Conservation (phyloP, 2,329 filamentous ascomycete species). For the Cladosporium colombiae region DNA sequence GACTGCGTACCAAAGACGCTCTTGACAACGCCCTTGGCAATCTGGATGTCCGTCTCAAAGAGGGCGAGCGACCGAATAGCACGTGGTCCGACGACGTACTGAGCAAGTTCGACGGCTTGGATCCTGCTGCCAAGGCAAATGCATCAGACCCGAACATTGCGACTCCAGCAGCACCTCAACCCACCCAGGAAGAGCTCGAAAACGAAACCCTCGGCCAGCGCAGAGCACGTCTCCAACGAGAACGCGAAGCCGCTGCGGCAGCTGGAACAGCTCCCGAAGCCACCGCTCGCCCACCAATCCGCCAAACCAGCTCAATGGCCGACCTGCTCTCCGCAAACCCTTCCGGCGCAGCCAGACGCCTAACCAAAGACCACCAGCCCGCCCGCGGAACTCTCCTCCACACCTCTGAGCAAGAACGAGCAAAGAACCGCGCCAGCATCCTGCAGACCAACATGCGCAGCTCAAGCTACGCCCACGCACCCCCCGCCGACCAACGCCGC, state of each 20-base stretch:
- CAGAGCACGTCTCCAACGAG: constrained; percentile 70
- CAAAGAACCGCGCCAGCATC: constrained; percentile 40
- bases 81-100: constrained; percentile 71
- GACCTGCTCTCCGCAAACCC: constrained; percentile 57
- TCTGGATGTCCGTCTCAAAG: constrained; percentile 30
- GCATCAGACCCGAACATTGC: background rate
- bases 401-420: constrained; percentile 33
- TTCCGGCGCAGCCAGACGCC: constrained; percentile 23
- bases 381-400: constrained; percentile 44
- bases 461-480: constrained; percentile 32
- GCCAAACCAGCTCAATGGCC: constrained; percentile 58
- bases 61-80: constrained; percentile 47
- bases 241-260: constrained; percentile 52
- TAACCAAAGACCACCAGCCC: constrained; percentile 25
- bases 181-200: constrained; percentile 48
- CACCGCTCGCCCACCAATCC: constrained; percentile 40
- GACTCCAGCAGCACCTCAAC: background rate
- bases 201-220: constrained; percentile 81
- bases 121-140: constrained; percentile 43
- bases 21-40: constrained; percentile 47
- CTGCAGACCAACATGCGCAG: constrained; percentile 37
- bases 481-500: constrained; percentile 36
- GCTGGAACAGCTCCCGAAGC: constrained; percentile 47
- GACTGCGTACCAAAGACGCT: constrained; percentile 62
- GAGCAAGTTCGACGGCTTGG: constrained; percentile 60